Conservation (phyloP, 169 alveolate species). For the Toxoplasma gondii region DNA sequence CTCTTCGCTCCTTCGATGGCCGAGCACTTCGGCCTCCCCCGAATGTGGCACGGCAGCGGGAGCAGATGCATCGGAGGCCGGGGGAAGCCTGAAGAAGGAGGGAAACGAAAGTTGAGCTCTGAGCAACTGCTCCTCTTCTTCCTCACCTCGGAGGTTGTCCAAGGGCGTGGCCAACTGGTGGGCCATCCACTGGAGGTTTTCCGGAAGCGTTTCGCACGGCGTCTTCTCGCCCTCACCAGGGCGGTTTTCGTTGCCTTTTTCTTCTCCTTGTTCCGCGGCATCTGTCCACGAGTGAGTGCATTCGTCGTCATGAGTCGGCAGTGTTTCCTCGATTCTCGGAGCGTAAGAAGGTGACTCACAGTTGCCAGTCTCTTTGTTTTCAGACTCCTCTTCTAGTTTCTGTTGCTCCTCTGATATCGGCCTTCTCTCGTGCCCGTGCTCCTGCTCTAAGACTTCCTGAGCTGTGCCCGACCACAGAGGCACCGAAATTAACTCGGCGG, state of each 20-base stretch:
- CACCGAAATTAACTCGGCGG: background rate
- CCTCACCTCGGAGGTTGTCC: background rate
- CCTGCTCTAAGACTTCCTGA: too few species aligned
- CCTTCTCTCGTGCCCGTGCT: too few species aligned
- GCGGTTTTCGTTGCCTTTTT: background rate
- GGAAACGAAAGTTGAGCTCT: background rate
- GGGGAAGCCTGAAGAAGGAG: background rate
- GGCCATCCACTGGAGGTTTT: conserved; percentile 24
- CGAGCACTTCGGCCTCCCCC: background rate
- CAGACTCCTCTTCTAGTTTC: too few species aligned
- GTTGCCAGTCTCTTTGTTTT: too few species aligned
- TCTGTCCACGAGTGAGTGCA: background rate
- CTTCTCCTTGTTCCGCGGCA: background rate
- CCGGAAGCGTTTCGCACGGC: background rate
- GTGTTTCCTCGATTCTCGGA: too few species aligned
- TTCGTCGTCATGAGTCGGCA: background rate
- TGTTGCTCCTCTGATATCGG: too few species aligned
- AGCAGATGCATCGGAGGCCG: background rate
- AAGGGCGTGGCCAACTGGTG: background rate
- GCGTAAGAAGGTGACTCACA: too few species aligned
- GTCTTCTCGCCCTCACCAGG: background rate
- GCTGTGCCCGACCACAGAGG: background rate
- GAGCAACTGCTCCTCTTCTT: background rate
- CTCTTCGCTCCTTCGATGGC: background rate
- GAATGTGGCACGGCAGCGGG: background rate